Percentiles rank a stretch among this genome's conserved stretches.
These are phyloP conservation scores for Ceratocystis smalleyi DNA, from an alignment of 2,329 filamentous ascomycete species.

Conservation along the genomic window DNA sequence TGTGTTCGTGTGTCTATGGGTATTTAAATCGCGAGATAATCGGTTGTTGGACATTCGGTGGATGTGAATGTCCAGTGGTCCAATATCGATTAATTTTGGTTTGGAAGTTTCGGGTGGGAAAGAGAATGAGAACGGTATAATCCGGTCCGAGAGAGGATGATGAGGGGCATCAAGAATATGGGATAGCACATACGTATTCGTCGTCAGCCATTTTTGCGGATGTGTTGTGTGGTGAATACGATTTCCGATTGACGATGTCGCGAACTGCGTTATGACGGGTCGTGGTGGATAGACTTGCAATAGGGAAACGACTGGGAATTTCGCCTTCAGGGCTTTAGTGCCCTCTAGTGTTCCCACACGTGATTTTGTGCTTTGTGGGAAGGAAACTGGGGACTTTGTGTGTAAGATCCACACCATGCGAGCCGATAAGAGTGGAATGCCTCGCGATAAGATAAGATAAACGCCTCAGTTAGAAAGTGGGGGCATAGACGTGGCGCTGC, in stretches of 20 bases:
- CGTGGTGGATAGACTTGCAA: conserved; percentile 16
- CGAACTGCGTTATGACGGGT: conserved; percentile 17
- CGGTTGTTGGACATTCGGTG: conserved; percentile 12
- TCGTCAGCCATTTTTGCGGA: conserved; percentile 64
- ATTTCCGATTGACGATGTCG: conserved; percentile 17
- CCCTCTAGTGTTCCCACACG: conserved; percentile 15
- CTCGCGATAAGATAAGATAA: background rate
- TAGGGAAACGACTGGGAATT: conserved; percentile 15
- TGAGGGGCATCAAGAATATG: conserved; percentile 7
- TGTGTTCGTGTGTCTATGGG: background rate
- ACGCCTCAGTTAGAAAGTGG: background rate
- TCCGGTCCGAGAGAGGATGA: conserved; percentile 1
- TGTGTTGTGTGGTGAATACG: conserved; percentile 21
- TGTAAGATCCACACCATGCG: conserved; percentile 4
- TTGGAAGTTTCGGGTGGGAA: background rate
- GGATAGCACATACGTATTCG: conserved; percentile 58
- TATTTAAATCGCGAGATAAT: conserved; percentile 7
- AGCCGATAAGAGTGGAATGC: background rate
- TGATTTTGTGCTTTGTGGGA: conserved; percentile 16
- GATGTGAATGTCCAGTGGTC: conserved; percentile 21
- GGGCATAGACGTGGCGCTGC: background rate
- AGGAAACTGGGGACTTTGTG: conserved; percentile 10
- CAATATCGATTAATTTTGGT: conserved; percentile 4
- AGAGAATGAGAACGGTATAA: background rate
- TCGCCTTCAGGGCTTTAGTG: conserved; percentile 17